These are phyloP conservation scores for Camellia sinensis DNA, from an alignment of 148 eudicot genomes.

Conservation along the genomic window DNA sequence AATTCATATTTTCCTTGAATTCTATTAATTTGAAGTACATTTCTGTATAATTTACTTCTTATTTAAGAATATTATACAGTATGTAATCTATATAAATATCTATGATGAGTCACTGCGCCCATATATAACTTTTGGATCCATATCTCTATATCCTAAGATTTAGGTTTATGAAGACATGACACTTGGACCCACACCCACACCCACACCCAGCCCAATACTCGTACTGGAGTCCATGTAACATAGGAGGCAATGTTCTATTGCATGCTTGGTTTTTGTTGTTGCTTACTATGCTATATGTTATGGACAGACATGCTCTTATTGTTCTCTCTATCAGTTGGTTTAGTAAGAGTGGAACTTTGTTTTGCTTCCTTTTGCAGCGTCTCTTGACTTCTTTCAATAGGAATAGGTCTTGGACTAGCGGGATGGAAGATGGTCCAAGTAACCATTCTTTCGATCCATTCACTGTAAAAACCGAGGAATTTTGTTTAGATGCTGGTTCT, in stretches of 20 bases:
- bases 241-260: neutral
- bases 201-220: too few species aligned
- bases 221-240: too few species aligned
- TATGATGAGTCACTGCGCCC: too few species aligned
- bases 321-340: constrained; percentile 7
- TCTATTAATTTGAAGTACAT: too few species aligned
- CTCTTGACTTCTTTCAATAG: constrained; percentile 10
- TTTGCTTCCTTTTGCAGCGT: constrained; percentile 31
- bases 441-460: constrained; percentile 29
- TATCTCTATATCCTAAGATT: too few species aligned
- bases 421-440: constrained; percentile 21
- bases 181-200: too few species aligned
- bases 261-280: neutral
- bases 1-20: too few species aligned
- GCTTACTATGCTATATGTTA: neutral
- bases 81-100: too few species aligned
- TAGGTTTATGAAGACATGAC: too few species aligned
- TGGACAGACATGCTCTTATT: neutral
- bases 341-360: neutral
- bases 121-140: too few species aligned
- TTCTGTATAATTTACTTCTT: too few species aligned
- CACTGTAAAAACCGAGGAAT: constrained; percentile 57
- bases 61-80: too few species aligned
- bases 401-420: constrained; percentile 29
- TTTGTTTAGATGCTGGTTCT: constrained; percentile 24